Evolutionary conservation across 805 yeast species (phyloP).

Genomic region (Diddensiella transvaalensis): DNA sequence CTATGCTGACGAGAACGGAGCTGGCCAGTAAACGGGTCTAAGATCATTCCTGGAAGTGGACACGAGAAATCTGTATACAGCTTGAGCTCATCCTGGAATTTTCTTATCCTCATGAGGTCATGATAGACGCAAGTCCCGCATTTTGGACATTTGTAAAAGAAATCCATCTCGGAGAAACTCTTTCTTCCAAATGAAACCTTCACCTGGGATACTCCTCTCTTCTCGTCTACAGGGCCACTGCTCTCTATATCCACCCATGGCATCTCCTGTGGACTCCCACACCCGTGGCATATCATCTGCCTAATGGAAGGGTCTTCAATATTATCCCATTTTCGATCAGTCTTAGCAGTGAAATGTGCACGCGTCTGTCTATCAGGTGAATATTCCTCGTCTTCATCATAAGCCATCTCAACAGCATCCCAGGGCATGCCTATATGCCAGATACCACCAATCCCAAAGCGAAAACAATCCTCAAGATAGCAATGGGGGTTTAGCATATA

Average conservation of each 20-base stretch:
- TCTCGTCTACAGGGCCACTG: not conserved
- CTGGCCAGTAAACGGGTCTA: not conserved
- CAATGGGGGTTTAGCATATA: constrained; percentile 24
- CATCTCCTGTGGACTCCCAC: not conserved
- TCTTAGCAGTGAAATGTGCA: not conserved
- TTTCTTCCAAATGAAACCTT: not conserved
- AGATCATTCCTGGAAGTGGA: constrained; percentile 12
- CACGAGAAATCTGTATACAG: not conserved
- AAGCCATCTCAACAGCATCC: constrained; percentile 5
- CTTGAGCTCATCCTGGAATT: constrained; percentile 6
- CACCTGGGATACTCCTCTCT: not conserved
- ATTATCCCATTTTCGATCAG: constrained; percentile 12
- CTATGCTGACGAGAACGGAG: not conserved
- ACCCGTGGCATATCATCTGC: constrained; percentile 5
- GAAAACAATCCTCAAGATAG: constrained; percentile 22
- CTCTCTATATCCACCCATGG: constrained; percentile 2
- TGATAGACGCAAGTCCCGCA: constrained; percentile 4
- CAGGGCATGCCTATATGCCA: constrained; percentile 15
- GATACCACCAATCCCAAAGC: constrained; percentile 1
- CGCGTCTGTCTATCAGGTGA: not conserved
- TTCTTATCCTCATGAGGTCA: constrained; percentile 1
- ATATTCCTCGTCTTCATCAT: not conserved
- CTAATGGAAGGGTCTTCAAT: constrained; percentile 1
- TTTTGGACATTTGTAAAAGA: constrained; percentile 4
- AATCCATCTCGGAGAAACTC: constrained; percentile 7